Conservation (phyloP, 1,139 yeast species). For the Candida freyschussii region DNA sequence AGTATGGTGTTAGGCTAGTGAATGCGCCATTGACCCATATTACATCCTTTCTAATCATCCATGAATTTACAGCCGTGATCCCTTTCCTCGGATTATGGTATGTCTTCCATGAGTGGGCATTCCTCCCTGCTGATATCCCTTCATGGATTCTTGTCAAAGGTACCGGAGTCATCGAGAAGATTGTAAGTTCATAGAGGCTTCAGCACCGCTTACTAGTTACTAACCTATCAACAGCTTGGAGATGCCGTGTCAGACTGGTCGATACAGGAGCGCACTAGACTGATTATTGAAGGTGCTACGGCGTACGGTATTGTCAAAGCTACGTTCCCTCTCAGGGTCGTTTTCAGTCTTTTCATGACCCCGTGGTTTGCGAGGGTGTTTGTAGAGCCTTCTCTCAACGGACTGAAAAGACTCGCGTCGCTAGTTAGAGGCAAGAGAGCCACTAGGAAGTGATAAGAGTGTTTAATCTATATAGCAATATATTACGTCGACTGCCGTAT, state of each 20-base stretch:
- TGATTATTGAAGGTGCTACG: constrained; percentile 80
- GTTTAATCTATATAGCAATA: no score
- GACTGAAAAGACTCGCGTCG: constrained; percentile 7
- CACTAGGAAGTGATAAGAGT: neutral
- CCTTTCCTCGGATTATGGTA: constrained; percentile 82
- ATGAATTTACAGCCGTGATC: constrained; percentile 77
- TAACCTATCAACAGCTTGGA: constrained; percentile 13
- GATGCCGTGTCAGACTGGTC: constrained; percentile 33
- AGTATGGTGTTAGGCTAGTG: constrained; percentile 21
- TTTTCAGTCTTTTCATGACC: constrained; percentile 52
- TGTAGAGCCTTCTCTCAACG: constrained; percentile 41
- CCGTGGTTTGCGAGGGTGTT: constrained; percentile 64
- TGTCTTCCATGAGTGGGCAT: constrained; percentile 52
- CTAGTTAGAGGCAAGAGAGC: constrained; percentile 28
- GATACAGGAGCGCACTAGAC: constrained; percentile 48
- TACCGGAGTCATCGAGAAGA: constrained; percentile 49
- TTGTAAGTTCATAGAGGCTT: constrained; percentile 23
- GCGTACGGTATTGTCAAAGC: constrained; percentile 77
- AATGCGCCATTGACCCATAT: constrained; percentile 64
- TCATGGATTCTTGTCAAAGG: constrained; percentile 64
- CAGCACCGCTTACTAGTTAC: neutral
- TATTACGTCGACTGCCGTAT: no score
- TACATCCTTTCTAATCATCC: constrained; percentile 73
- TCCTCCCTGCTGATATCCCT: constrained; percentile 55
- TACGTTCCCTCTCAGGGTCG: constrained; percentile 54